Evolutionary conservation across 1,284 basidiomycete genomes (phyloP), one percentile per base, ranked within the genome.

Genomic region (Mycena citricolor): DNA sequence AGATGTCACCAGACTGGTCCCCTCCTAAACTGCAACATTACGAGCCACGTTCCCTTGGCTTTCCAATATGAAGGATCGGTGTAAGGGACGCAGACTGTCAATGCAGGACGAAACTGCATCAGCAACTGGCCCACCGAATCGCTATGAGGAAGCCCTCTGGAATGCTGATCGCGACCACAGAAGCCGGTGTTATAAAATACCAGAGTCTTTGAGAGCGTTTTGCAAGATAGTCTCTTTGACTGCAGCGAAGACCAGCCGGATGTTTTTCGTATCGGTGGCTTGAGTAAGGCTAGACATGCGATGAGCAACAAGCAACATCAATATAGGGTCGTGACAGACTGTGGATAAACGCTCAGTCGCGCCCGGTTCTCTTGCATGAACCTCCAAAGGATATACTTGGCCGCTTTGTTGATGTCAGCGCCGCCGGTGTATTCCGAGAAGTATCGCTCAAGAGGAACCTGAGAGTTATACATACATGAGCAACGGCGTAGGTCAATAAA

Each of bases 351-450:
- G 46, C 86, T 90, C 51, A 97, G 64, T 43, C 87, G 68, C 28
- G 91, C 90, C 22, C 93, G 71, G 60, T 99, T 99, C 38, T 90
- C 88, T 65, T 97, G 92, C 71, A 94, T 97, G 57, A 97, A 98
- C 54, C 91, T 74, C 95, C 94, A 98, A 21, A 99, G 71, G 48
- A 98, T 95, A 61, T 95, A 99, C 64, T 97, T 98, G 2, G 94
- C 93, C 4, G 93, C 95, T 69, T 98, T 98, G 73, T 97, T 97
- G 64, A 97, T 90, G 61, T 97, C 94, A 6, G 86, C 68, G 1
- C 94, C 94, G 33, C 91, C 90, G 0, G 91, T 91, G 68, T 97
- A 99, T 61, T 98, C 95, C 5, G 92, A 86, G 66, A 97, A 98
- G 66, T 93, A 97, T 51, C 80, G 76, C 44, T 94, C 90, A 12